Conservation (phyloP, 805 yeast genomes). For the Saccharomycopsis sp. region DNA sequence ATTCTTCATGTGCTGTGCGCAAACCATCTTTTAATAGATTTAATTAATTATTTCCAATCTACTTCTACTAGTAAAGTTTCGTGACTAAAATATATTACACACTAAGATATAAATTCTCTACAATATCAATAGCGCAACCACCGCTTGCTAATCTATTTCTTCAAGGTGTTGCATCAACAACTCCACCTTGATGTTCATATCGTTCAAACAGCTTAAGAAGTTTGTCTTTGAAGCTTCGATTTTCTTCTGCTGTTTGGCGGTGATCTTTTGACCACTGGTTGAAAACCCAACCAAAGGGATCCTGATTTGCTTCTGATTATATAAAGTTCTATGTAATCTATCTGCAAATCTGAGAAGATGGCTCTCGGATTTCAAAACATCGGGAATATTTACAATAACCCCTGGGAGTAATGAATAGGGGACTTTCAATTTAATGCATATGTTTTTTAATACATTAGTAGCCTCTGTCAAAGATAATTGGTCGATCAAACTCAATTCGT, state of each 20-base stretch:
- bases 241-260: neutral
- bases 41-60: too few relatives aligned
- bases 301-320: constrained; percentile 1
- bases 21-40: neutral
- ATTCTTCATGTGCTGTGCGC: neutral
- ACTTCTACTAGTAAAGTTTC: too few relatives aligned
- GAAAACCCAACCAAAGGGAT: constrained; percentile 5
- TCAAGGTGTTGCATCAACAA: constrained; percentile 2
- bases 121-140: too few relatives aligned
- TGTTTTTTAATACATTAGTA: constrained; percentile 15
- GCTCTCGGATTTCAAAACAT: constrained; percentile 17
- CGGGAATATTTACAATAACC: constrained; percentile 8
- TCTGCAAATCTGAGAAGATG: constrained; percentile 17
- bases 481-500: constrained; percentile 10
- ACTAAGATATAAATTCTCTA: too few relatives aligned
- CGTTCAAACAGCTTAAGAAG: constrained; percentile 10
- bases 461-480: constrained; percentile 5
- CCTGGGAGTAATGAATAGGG: constrained; percentile 8
- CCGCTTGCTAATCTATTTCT: neutral
- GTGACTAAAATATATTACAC: neutral
- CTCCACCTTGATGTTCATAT: constrained; percentile 14
- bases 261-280: neutral
- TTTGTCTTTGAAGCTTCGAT: constrained; percentile 9
- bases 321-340: constrained; percentile 10
- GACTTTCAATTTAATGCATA: constrained; percentile 12